Evolutionary conservation across 345 rosid species (phyloP).

Genomic region (Aquilaria sinensis): DNA sequence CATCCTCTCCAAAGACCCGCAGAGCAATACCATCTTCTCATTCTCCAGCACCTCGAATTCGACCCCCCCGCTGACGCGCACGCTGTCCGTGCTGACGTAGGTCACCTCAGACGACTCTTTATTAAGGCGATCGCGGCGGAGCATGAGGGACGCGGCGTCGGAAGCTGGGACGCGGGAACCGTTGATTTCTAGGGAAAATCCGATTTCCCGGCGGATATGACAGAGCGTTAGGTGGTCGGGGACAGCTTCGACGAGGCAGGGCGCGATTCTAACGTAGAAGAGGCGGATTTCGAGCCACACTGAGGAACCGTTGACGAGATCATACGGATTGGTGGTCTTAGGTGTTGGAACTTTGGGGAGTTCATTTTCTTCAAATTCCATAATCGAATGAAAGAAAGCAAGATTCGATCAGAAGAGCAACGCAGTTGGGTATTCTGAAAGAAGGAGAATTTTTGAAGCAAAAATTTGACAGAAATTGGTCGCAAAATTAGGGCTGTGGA

Average conservation of each 20-base stretch:
- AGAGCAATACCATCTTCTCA: constrained; percentile 40
- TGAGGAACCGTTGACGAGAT: constrained; percentile 23
- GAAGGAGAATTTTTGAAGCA: no score
- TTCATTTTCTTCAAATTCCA: no score
- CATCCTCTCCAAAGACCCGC: constrained; percentile 69
- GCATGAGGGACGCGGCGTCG: constrained; percentile 41
- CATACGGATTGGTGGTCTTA: constrained; percentile 26
- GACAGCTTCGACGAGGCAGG: constrained; percentile 46
- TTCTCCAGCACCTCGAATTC: constrained; percentile 66
- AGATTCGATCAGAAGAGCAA: no score
- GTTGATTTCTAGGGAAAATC: constrained; percentile 67
- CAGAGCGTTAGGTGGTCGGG: constrained; percentile 59
- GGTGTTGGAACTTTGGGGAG: neutral
- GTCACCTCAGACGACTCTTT: constrained; percentile 72
- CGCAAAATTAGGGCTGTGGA: no score
- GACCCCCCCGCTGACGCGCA: constrained; percentile 59
- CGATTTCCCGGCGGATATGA: constrained; percentile 58
- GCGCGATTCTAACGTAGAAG: constrained; percentile 67
- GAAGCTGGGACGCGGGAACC: constrained; percentile 54
- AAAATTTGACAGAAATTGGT: no score
- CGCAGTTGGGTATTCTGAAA: no score
- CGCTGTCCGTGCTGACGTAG: constrained; percentile 71
- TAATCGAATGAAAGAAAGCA: no score
- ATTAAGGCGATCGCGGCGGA: constrained; percentile 62
- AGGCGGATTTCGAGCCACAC: constrained; percentile 73